These are phyloP conservation scores for Lachancea quebecensis DNA, from an alignment of 805 yeast species.

Conservation along the genomic window DNA sequence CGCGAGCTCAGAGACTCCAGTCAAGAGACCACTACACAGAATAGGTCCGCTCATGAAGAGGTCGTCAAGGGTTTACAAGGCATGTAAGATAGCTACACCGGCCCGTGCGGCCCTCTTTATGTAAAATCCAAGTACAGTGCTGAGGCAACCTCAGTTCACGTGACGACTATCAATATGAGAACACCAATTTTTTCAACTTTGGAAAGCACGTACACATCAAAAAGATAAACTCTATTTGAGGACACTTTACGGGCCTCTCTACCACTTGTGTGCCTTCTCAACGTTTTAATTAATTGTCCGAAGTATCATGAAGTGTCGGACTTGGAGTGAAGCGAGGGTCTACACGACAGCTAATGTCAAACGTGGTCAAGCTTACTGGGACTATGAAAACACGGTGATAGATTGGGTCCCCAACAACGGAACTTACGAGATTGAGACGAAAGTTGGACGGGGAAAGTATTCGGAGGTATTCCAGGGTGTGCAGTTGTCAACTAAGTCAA, in stretches of 20 bases:
- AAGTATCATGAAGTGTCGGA: constrained; percentile 27
- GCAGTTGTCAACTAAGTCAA: constrained; percentile 52
- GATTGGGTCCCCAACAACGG: constrained; percentile 53
- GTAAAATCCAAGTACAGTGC: not conserved
- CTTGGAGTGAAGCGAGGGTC: constrained; percentile 49
- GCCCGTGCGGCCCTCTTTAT: not conserved
- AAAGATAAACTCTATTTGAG: too few relatives aligned
- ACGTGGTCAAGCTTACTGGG: constrained; percentile 75
- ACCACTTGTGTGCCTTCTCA: too few relatives aligned
- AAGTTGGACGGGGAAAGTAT: constrained; percentile 90
- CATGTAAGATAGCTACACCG: constrained; percentile 10
- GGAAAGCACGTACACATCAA: too few relatives aligned
- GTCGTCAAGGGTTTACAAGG: constrained; percentile 33
- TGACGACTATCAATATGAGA: not conserved
- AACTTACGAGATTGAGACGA: constrained; percentile 69
- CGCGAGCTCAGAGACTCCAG: constrained; percentile 51
- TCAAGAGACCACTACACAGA: constrained; percentile 17
- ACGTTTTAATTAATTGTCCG: too few relatives aligned
- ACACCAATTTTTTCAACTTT: not conserved
- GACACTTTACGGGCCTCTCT: too few relatives aligned
- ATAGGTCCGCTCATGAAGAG: constrained; percentile 30
- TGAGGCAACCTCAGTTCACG: not conserved
- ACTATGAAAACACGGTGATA: constrained; percentile 62
- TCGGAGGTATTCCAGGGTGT: constrained; percentile 91
- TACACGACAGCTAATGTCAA: constrained; percentile 67